A percentile compares a stretch with the other conserved stretches of the same genome.
phyloP scores from a whole-genome alignment of 108 stramenopile species.

The Schizochytrium sp. region DNA sequence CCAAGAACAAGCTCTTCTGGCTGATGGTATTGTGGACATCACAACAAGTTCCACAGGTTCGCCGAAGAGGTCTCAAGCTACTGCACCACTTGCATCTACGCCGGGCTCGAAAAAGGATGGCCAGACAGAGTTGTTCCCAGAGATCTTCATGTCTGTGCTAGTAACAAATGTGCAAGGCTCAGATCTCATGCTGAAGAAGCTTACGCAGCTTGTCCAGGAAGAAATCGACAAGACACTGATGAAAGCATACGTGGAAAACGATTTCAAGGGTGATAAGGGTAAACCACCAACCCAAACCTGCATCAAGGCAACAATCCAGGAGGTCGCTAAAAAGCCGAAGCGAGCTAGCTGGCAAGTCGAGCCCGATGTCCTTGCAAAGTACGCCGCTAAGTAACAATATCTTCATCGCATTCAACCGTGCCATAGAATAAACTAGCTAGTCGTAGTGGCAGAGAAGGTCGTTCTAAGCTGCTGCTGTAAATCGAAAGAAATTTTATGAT shows the following conservation, averaged over 20 bases:
- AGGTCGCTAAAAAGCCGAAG: background rate
- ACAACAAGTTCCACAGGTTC: too few species aligned
- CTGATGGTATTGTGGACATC: too few species aligned
- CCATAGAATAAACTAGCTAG: too few species aligned
- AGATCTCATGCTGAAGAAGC: background rate
- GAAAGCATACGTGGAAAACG: slow-evolving; percentile 28
- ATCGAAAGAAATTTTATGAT: too few species aligned
- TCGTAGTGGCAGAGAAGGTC: too few species aligned
- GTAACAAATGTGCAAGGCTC: slow-evolving; percentile 1
- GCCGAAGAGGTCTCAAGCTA: too few species aligned
- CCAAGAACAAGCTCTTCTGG: background rate
- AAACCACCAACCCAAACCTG: background rate
- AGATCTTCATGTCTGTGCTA: background rate
- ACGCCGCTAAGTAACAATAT: background rate
- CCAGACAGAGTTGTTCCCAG: background rate
- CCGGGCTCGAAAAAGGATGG: background rate
- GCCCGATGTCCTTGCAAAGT: background rate
- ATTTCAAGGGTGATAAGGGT: slow-evolving; percentile 36
- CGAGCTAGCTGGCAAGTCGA: background rate
- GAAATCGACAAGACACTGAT: slow-evolving; percentile 17
- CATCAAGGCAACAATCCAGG: background rate
- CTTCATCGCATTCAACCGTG: background rate
- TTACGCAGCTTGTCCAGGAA: background rate
- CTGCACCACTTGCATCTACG: background rate
- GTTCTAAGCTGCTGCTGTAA: too few species aligned